Evolutionary conservation across 2,329 filamentous ascomycete genomes (phyloP), one percentile per base, ranked within the genome.

Genomic region (Bipolaris victoriae): DNA sequence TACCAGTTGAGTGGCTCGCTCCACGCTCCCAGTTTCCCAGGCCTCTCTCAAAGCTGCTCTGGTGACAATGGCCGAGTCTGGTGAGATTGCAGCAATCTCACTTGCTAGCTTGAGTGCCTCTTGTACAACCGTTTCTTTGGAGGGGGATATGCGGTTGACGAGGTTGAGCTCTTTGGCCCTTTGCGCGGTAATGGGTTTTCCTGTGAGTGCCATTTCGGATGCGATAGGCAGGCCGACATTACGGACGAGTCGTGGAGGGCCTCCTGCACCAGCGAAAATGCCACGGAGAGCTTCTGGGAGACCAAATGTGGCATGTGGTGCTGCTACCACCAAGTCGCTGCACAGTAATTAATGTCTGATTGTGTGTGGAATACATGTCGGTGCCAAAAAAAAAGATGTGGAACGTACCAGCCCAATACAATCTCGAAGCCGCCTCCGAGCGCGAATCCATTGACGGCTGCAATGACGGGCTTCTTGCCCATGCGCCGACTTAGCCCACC

Each of bases 401-500:
- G 26, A 24, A 72, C 77, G 35, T 70, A 84, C 82, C 82, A 85
- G 48, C 83, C 83, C 52, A 84, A 71, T 7, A 80, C 79, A 63
- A 84, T 82, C 72, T 86, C 84, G 61, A 85, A 85, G 0, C 84
- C 84, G 4, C 84, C 84, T 0, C 84, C 84, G 45, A 85, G 74
- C 1, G 83, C 83, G 58, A 82, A 79, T 0, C 84, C 84, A 71
- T 86, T 87, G 3, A 86, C 83, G 2, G 84, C 84, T 7, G 83
- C 84, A 67, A 87, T 84, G 44, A 87, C 78, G 1, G 84, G 84
- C 71, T 87, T 87, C 76, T 85, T 86, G 0, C 86, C 86, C 11
- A 73, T 72, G 11, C 86, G 77, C 39, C 82, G 77, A 39, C 82
- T 84, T 13, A 89, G 68, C 0, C 84, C 86, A 36, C 77, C 81